Evolutionary conservation across 305 asterid species (phyloP).

Genomic region (Coffea humblotiana): DNA sequence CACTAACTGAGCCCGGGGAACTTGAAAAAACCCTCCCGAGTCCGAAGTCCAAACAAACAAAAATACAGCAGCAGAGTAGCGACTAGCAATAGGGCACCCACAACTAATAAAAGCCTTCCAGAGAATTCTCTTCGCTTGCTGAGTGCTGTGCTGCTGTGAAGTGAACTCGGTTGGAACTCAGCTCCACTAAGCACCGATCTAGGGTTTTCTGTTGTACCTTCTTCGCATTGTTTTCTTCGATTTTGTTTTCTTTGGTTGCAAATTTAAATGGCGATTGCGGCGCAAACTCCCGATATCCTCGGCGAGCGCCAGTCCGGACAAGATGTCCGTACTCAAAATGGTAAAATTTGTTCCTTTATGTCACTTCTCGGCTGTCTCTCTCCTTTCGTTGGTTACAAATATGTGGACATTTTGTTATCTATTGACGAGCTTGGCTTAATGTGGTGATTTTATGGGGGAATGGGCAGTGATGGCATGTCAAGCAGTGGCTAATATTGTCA

Average conservation of each 20-base stretch:
- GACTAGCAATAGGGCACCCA: neutral
- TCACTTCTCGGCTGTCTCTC: neutral
- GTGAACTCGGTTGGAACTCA: neutral
- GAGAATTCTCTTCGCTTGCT: neutral
- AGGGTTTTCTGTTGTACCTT: constrained; percentile 21
- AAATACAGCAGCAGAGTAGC: no score
- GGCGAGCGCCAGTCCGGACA: constrained; percentile 97
- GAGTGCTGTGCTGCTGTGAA: neutral
- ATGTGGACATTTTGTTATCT: constrained; percentile 11
- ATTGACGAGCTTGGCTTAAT: neutral
- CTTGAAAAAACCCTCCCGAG: neutral
- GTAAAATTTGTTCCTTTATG: constrained; percentile 25
- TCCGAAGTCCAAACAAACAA: neutral
- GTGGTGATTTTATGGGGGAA: constrained; percentile 10
- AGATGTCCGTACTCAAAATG: constrained; percentile 91
- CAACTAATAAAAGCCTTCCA: neutral
- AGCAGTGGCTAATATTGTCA: constrained; percentile 85
- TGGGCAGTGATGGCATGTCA: constrained; percentile 83
- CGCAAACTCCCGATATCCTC: constrained; percentile 60
- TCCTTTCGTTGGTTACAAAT: constrained; percentile 61
- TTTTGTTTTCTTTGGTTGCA: neutral
- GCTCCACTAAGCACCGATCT: constrained; percentile 24
- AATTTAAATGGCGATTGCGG: constrained; percentile 33
- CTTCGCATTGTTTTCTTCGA: constrained; percentile 11
- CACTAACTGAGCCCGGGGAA: neutral